Evolutionary conservation across 2,329 filamentous ascomycete genomes (phyloP).

Genomic region (Fusarium robinianum): DNA sequence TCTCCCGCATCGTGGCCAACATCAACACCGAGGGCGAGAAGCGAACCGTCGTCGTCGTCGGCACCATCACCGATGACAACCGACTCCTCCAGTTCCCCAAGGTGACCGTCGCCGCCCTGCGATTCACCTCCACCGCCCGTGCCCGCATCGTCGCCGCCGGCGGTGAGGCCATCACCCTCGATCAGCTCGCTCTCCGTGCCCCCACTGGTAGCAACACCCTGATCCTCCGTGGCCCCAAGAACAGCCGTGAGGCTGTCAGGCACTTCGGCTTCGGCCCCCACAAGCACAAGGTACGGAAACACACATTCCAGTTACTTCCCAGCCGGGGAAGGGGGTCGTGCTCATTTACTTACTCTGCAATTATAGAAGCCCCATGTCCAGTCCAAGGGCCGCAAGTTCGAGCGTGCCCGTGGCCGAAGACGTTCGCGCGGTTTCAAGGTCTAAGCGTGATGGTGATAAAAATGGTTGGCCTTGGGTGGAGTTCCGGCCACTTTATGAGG

Average conservation of each 20-base stretch:
- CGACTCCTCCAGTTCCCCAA: slow-evolving; percentile 89
- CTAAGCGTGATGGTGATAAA: slow-evolving; percentile 60
- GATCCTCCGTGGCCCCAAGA: slow-evolving; percentile 97
- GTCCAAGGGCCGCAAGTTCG: slow-evolving; percentile 99
- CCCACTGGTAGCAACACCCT: slow-evolving; percentile 97
- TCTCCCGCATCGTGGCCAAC: slow-evolving; percentile 84
- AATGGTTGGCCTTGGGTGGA: slow-evolving; percentile 35
- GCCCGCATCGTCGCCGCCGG: slow-evolving; percentile 92
- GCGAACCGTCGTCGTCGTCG: slow-evolving; percentile 92
- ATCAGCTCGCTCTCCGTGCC: slow-evolving; percentile 93
- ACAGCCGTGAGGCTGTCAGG: slow-evolving; percentile 95
- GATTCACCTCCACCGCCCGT: slow-evolving; percentile 95
- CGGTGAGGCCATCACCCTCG: slow-evolving; percentile 92
- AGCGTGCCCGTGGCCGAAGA: slow-evolving; percentile 98
- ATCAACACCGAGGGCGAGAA: slow-evolving; percentile 67
- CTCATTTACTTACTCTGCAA: slow-evolving; percentile 42
- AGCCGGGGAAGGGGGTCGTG: too few species aligned
- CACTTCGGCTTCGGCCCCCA: slow-evolving; percentile 99
- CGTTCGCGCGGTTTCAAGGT: slow-evolving; percentile 99
- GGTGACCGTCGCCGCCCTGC: slow-evolving; percentile 89
- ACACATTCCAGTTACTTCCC: too few species aligned
- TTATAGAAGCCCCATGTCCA: slow-evolving; percentile 89
- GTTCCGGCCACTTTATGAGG: slow-evolving; percentile 36
- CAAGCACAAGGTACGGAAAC: slow-evolving; percentile 81
- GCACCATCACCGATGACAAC: slow-evolving; percentile 97